These are phyloP conservation scores for Trichoderma pleuroti DNA, from an alignment of 2,329 filamentous ascomycete species.

Conservation along the genomic window DNA sequence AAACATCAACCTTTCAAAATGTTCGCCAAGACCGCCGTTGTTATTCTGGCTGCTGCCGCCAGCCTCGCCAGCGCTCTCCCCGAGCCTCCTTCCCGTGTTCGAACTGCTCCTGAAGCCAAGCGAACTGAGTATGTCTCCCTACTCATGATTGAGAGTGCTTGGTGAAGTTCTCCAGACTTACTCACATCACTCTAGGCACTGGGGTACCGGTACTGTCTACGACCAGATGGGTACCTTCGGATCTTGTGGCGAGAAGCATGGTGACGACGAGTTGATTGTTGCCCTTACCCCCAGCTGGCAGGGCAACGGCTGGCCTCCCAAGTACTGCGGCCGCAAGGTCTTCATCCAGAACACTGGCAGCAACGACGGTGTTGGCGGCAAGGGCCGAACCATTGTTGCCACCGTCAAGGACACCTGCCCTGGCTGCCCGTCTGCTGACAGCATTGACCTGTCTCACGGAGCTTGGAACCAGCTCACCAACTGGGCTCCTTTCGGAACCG, in stretches of 20 bases:
- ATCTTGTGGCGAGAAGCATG: slow-evolving; percentile 14
- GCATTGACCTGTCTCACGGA: slow-evolving; percentile 16
- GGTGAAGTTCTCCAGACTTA: neutral
- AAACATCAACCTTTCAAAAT: slow-evolving; percentile 10
- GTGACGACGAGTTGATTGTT: slow-evolving; percentile 9
- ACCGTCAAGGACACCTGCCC: slow-evolving; percentile 16
- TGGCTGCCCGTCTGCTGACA: slow-evolving; percentile 13
- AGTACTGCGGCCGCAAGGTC: slow-evolving; percentile 19
- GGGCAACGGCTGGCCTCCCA: slow-evolving; percentile 7
- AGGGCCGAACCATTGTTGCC: neutral
- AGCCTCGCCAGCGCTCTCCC: slow-evolving; percentile 18
- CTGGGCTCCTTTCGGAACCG: slow-evolving; percentile 6
- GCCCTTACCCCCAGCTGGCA: slow-evolving; percentile 16
- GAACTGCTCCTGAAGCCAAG: slow-evolving; percentile 11
- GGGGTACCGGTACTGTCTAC: slow-evolving; percentile 12
- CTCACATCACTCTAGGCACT: slow-evolving; percentile 5
- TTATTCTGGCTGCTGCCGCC: slow-evolving; percentile 17
- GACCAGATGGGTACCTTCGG: neutral
- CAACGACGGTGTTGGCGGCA: slow-evolving; percentile 14
- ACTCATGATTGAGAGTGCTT: neutral
- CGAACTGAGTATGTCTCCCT: slow-evolving; percentile 4
- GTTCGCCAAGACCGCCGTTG: slow-evolving; percentile 17
- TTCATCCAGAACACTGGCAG: slow-evolving; percentile 16
- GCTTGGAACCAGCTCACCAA: slow-evolving; percentile 14
- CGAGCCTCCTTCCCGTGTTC: slow-evolving; percentile 12